A percentile compares a stretch with the other conserved stretches of the same genome.
phyloP scores from a whole-genome alignment of 495 filamentous ascomycete species.

The Usnea hakonensis region DNA sequence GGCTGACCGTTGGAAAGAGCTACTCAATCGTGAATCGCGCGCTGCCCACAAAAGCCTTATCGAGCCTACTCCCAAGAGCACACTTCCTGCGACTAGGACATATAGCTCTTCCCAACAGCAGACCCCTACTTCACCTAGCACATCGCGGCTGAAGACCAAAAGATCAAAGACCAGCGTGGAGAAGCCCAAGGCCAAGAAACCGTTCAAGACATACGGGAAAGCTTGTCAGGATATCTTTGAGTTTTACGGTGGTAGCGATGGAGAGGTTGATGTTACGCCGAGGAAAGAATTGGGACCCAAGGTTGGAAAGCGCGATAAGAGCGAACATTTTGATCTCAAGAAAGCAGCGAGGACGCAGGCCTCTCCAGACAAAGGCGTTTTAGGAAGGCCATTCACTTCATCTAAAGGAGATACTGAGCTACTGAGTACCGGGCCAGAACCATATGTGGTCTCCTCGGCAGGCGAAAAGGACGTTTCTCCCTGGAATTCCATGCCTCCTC shows the following conservation, averaged over 20 bases:
- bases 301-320: neutral
- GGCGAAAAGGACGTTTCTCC: neutral
- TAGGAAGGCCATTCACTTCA: neutral
- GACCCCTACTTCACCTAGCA: neutral
- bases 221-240: slow-evolving; percentile 15
- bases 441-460: neutral
- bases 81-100: neutral
- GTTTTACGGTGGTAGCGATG: slow-evolving; percentile 14
- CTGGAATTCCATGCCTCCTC: neutral
- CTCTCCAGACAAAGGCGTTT: neutral
- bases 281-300: neutral
- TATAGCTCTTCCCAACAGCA: neutral
- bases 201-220: slow-evolving; percentile 15
- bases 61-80: slow-evolving; percentile 17
- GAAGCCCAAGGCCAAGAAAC: slow-evolving; percentile 7
- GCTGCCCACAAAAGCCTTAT: slow-evolving; percentile 20
- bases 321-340: neutral
- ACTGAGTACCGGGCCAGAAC: neutral
- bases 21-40: slow-evolving; percentile 20
- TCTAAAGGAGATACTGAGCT: neutral
- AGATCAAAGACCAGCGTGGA: slow-evolving; percentile 14
- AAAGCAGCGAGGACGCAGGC: neutral
- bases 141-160: slow-evolving; percentile 6
- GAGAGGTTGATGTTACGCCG: neutral
- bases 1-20: slow-evolving; percentile 8